A percentile compares a stretch with the other conserved stretches of the same genome.
Conservation (phyloP, 2,329 filamentous ascomycete genomes). For the Apiospora saccharicola region DNA sequence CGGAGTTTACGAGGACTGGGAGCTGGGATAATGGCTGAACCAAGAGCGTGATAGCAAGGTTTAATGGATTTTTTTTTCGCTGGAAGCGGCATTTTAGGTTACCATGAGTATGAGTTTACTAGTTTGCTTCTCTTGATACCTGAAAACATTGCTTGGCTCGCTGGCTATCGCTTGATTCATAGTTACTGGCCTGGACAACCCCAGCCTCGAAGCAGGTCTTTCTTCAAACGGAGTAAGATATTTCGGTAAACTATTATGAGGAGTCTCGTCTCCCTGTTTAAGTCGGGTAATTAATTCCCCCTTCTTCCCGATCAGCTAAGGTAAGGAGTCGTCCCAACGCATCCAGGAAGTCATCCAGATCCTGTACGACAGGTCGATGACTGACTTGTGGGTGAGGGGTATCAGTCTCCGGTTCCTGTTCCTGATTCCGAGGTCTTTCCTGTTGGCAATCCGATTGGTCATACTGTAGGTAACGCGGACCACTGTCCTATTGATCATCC, state of each 20-base stretch:
- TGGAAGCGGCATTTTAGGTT: not conserved
- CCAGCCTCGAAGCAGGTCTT: not conserved
- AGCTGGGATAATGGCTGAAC: not conserved
- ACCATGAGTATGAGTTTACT: not conserved
- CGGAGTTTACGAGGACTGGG: not conserved
- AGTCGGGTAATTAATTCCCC: too few relatives aligned
- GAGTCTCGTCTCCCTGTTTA: not conserved
- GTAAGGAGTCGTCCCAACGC: not conserved
- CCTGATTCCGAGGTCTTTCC: not conserved
- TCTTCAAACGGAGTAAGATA: not conserved
- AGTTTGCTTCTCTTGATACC: not conserved
- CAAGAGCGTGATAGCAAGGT: not conserved
- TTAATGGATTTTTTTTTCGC: not conserved
- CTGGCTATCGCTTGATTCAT: not conserved
- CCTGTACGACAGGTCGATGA: not conserved
- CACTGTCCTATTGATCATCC: slow-evolving; percentile 40
- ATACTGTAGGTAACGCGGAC: not conserved
- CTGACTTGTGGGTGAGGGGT: not conserved
- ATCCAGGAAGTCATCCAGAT: not conserved
- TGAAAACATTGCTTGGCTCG: not conserved
- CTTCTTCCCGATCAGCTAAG: not conserved
- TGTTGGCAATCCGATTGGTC: not conserved
- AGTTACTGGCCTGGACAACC: not conserved
- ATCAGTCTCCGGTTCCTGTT: not conserved
- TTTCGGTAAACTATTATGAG: not conserved